phyloP scores from a whole-genome alignment of 768 basidiomycete species.

The Tylopilus subfusipes region DNA sequence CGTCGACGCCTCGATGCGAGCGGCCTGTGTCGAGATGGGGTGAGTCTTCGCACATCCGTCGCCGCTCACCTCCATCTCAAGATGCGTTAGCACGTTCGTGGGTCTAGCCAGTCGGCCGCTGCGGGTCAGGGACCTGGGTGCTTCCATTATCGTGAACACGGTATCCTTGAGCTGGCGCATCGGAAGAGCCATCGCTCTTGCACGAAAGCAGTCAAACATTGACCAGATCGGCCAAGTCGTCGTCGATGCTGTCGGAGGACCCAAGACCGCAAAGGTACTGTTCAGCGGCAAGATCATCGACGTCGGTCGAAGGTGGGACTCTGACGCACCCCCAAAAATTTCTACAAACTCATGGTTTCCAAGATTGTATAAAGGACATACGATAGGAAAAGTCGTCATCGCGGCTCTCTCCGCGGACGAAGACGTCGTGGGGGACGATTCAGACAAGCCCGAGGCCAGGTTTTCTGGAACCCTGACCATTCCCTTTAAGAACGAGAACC shows the following conservation, averaged over 20 bases:
- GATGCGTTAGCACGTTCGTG: conserved; percentile 36
- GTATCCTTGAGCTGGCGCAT: conserved; percentile 62
- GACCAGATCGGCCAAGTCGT: conserved; percentile 34
- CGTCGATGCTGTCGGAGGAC: conserved; percentile 36
- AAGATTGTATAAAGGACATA: conserved; percentile 38
- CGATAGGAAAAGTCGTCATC: conserved; percentile 37
- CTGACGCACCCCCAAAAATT: neutral
- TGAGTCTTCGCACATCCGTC: conserved; percentile 6
- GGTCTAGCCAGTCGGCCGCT: conserved; percentile 44
- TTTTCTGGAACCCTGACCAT: conserved; percentile 39
- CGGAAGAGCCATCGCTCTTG: conserved; percentile 53
- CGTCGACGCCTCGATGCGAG: conserved; percentile 45
- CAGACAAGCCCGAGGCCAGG: conserved; percentile 15
- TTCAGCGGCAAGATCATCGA: conserved; percentile 62
- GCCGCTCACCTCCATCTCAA: neutral
- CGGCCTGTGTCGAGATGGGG: conserved; percentile 52
- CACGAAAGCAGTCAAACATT: conserved; percentile 45
- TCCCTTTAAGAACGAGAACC: conserved; percentile 64
- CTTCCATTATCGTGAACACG: conserved; percentile 46
- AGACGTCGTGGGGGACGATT: conserved; percentile 27
- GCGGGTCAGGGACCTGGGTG: conserved; percentile 32
- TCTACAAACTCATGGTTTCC: neutral
- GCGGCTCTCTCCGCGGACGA: conserved; percentile 26
- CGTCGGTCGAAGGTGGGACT: conserved; percentile 36
- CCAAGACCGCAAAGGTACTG: conserved; percentile 37